Evolutionary conservation across 331 rosid genomes (phyloP).

Genomic region (Cydonia oblonga): DNA sequence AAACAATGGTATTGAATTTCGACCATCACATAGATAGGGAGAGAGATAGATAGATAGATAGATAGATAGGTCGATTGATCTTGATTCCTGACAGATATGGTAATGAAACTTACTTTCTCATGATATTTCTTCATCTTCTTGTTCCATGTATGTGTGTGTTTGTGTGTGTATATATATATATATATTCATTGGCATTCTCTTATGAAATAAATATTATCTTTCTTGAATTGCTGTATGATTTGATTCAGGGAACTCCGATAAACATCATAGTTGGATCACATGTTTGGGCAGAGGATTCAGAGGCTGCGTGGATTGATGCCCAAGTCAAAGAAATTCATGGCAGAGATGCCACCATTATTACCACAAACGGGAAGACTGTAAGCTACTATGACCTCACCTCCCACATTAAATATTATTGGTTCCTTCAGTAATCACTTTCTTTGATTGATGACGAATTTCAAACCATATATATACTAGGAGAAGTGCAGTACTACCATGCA

Average conservation of each 20-base stretch:
- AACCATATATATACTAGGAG: too few species aligned
- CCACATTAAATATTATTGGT: too few species aligned
- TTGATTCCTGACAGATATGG: constrained; percentile 31
- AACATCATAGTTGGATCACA: constrained; percentile 82
- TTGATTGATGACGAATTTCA: too few species aligned
- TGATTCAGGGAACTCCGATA: constrained; percentile 63
- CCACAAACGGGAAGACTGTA: constrained; percentile 49
- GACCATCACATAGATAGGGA: constrained; percentile 16
- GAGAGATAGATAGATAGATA: too few species aligned
- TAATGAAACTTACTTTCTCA: background rate
- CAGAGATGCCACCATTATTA: constrained; percentile 34
- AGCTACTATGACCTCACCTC: constrained; percentile 12
- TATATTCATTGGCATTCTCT: background rate
- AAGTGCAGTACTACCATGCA: too few species aligned
- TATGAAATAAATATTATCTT: background rate
- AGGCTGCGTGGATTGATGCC: constrained; percentile 70
- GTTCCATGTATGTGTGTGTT: too few species aligned
- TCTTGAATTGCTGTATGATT: constrained; percentile 12
- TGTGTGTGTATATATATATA: too few species aligned
- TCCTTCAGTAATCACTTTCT: too few species aligned
- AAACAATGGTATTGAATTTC: constrained; percentile 12
- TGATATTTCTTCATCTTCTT: background rate
- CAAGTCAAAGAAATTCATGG: constrained; percentile 53
- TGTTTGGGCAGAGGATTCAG: constrained; percentile 73
- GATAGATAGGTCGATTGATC: too few species aligned